phyloP scores from a whole-genome alignment of 441 rosid genomes.

The Jatropha podagrica region DNA sequence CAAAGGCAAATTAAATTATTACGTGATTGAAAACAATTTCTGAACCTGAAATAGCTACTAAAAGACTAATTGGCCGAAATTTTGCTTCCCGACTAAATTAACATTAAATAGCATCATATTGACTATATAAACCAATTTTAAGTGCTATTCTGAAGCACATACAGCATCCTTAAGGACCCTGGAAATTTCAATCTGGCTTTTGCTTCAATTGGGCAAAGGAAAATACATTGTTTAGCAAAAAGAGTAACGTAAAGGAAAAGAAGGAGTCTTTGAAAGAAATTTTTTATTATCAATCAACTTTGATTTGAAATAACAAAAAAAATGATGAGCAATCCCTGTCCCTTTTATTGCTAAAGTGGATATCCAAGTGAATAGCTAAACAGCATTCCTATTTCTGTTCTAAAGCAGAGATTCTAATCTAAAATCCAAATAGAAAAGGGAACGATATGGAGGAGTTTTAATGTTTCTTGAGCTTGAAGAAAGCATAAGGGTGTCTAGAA shows the following conservation, averaged over 20 bases:
- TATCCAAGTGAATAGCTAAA: background rate
- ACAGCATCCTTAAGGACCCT: background rate
- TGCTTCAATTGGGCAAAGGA: background rate
- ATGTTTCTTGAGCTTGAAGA: background rate
- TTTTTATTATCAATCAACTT: background rate
- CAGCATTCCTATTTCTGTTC: no score
- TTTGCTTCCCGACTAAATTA: background rate
- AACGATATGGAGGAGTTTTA: background rate
- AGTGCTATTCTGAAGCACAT: background rate
- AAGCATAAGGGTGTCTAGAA: background rate
- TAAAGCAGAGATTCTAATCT: no score
- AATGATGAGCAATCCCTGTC: background rate
- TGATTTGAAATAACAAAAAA: background rate
- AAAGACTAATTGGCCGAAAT: background rate
- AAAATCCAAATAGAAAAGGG: no score
- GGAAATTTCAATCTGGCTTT: background rate
- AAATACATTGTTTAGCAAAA: background rate
- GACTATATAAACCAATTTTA: background rate
- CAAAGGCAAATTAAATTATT: background rate
- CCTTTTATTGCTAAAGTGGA: background rate
- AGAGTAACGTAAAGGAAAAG: background rate
- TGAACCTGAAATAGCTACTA: background rate
- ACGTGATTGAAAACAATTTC: background rate
- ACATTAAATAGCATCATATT: background rate
- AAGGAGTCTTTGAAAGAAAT: background rate